Conservation (phyloP, 1,284 basidiomycete species). For the Coniferiporia weirii region DNA sequence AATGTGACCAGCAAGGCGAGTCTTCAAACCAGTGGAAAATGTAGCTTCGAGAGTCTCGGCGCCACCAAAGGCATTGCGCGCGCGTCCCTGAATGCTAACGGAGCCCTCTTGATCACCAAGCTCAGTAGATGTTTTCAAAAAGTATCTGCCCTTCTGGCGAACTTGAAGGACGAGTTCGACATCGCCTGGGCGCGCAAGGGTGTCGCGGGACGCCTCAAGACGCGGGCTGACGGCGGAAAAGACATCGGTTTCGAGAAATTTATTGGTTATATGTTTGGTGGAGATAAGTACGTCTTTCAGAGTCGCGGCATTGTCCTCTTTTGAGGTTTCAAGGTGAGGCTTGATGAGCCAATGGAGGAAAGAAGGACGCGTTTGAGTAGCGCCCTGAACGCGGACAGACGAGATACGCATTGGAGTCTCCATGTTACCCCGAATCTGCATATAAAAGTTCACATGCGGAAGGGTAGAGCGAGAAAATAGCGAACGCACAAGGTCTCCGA, state of each 20-base stretch:
- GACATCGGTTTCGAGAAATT: slow-evolving; percentile 68
- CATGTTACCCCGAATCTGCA: slow-evolving; percentile 62
- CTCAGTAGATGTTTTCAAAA: slow-evolving; percentile 85
- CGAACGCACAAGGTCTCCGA: slow-evolving; percentile 64
- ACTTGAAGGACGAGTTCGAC: slow-evolving; percentile 85
- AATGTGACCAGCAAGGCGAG: slow-evolving; percentile 76
- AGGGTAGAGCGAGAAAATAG: slow-evolving; percentile 3
- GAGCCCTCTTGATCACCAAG: slow-evolving; percentile 92
- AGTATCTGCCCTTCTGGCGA: slow-evolving; percentile 75
- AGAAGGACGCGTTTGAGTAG: slow-evolving; percentile 64
- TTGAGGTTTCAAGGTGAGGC: slow-evolving; percentile 46
- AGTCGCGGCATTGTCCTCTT: slow-evolving; percentile 30
- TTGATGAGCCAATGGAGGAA: slow-evolving; percentile 79
- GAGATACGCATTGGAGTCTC: slow-evolving; percentile 58
- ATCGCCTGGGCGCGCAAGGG: slow-evolving; percentile 57
- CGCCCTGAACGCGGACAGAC: slow-evolving; percentile 77
- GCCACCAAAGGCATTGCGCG: slow-evolving; percentile 89
- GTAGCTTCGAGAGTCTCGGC: slow-evolving; percentile 87
- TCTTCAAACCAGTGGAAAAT: slow-evolving; percentile 84
- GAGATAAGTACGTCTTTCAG: slow-evolving; percentile 66
- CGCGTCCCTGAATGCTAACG: slow-evolving; percentile 76
- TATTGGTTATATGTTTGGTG: slow-evolving; percentile 58
- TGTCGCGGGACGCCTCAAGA: slow-evolving; percentile 60
- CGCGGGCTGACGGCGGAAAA: slow-evolving; percentile 69
- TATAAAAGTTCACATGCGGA: background rate